A percentile compares a stretch with the other conserved stretches of the same genome.
Evolutionary conservation across 2,329 filamentous ascomycete genomes (phyloP).

Genomic region (Lecanicillium sp.): DNA sequence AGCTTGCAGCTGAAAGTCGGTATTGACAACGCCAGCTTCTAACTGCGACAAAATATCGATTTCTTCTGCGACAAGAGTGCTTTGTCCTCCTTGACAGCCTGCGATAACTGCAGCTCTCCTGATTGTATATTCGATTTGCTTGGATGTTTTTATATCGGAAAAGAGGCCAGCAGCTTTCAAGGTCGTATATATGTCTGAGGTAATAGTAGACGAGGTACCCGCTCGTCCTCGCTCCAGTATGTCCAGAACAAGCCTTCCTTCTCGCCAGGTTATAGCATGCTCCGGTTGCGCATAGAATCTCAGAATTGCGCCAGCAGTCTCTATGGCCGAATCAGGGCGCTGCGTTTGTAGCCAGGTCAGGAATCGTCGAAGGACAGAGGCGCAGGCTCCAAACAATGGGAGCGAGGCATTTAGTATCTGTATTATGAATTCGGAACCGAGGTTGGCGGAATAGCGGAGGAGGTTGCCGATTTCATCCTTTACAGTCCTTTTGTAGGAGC

Average conservation of each 20-base stretch:
- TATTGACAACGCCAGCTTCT: background rate
- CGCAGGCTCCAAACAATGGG: background rate
- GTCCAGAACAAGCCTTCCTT: background rate
- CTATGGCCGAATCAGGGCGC: background rate
- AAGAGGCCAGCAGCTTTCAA: conserved; percentile 4
- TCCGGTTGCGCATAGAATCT: background rate
- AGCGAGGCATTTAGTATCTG: conserved; percentile 1
- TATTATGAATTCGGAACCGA: background rate
- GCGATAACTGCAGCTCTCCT: conserved; percentile 4
- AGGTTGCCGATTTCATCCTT: conserved; percentile 2
- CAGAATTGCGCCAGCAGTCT: background rate
- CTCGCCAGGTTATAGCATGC: background rate
- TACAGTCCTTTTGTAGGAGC: background rate
- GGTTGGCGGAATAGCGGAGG: background rate
- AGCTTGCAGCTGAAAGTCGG: conserved; percentile 5
- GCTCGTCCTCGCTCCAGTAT: background rate
- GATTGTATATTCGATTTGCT: background rate
- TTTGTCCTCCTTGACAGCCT: background rate
- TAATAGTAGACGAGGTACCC: background rate
- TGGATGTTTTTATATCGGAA: background rate
- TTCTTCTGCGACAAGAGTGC: background rate
- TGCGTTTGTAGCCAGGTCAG: background rate
- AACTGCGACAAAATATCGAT: background rate
- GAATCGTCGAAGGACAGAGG: background rate
- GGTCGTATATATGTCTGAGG: background rate